phyloP scores from a whole-genome alignment of 306 rosid species.

The Hippophae gyantsensis region DNA sequence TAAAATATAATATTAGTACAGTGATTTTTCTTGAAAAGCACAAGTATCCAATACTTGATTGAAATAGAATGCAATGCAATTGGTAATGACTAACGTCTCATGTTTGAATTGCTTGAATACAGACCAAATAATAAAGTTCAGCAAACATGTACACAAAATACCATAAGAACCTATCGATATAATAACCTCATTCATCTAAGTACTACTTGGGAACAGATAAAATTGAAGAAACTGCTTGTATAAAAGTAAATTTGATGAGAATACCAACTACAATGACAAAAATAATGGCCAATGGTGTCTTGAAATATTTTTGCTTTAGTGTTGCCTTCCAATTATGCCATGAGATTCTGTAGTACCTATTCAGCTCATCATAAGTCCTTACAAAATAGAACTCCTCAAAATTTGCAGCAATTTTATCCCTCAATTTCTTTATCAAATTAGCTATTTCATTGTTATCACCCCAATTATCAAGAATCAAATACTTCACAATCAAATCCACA shows the following conservation, averaged over 20 bases:
- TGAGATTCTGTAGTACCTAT: neutral
- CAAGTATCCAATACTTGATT: too few species aligned
- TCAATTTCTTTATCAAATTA: slow-evolving; percentile 4
- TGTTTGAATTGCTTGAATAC: too few species aligned
- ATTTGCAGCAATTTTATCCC: neutral
- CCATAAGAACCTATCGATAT: too few species aligned
- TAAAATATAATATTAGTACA: too few species aligned
- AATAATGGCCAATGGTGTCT: slow-evolving; percentile 18
- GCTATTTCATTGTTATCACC: slow-evolving; percentile 1
- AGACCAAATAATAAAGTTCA: too few species aligned
- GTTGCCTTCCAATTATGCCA: slow-evolving; percentile 25
- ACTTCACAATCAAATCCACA: slow-evolving; percentile 21
- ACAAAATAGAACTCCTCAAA: slow-evolving; percentile 2
- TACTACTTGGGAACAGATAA: too few species aligned
- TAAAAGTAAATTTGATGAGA: slow-evolving; percentile 8
- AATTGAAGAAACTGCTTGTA: slow-evolving; percentile 11
- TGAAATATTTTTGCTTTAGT: slow-evolving; percentile 17
- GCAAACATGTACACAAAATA: too few species aligned
- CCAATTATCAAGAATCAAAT: slow-evolving; percentile 17
- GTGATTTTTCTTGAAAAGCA: too few species aligned
- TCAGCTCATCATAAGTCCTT: slow-evolving; percentile 9
- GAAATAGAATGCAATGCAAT: too few species aligned
- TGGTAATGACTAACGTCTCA: too few species aligned
- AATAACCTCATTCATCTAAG: too few species aligned
- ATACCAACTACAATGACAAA: slow-evolving; percentile 9